phyloP scores from a whole-genome alignment of 2,329 filamentous ascomycete genomes.

The Cucurbitaria berberidis region DNA sequence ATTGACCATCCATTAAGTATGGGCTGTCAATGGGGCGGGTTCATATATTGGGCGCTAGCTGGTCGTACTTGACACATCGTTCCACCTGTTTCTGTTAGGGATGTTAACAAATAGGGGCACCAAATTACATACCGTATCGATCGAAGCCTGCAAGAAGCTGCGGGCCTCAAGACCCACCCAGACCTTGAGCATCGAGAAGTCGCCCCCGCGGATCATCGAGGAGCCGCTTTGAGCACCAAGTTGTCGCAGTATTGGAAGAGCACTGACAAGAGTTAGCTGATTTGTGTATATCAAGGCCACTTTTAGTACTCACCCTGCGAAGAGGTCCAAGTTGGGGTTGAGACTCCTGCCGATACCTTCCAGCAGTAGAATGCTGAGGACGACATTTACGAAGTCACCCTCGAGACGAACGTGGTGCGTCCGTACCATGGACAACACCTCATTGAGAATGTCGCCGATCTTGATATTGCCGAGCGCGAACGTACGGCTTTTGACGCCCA shows the following conservation, averaged over 20 bases:
- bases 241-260: conserved; percentile 87
- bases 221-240: conserved; percentile 79
- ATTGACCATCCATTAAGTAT: not conserved
- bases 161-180: conserved; percentile 92
- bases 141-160: conserved; percentile 85
- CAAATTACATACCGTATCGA: conserved; percentile 74
- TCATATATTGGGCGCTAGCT: conserved; percentile 84
- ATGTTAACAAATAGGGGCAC: not conserved
- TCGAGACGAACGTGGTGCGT: conserved; percentile 91
- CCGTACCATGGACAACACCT: conserved; percentile 90
- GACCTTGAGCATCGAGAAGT: conserved; percentile 76
- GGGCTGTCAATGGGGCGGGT: not conserved
- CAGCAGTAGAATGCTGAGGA: conserved; percentile 89
- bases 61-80: conserved; percentile 87
- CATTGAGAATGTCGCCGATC: conserved; percentile 91
- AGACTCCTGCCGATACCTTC: conserved; percentile 91
- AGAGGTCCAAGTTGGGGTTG: conserved; percentile 85
- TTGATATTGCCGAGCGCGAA: conserved; percentile 93
- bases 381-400: conserved; percentile 97
- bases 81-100: conserved; percentile 66
- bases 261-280: conserved; percentile 58
- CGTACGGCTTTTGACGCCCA: conserved; percentile 87
- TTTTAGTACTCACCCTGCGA: conserved; percentile 65
- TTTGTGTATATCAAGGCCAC: not conserved
- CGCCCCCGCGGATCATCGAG: conserved; percentile 55